Percentiles rank a stretch among this genome's conserved stretches.
Conservation (phyloP, 2,329 filamentous ascomycete genomes). For the Aureobasidium sp. region DNA sequence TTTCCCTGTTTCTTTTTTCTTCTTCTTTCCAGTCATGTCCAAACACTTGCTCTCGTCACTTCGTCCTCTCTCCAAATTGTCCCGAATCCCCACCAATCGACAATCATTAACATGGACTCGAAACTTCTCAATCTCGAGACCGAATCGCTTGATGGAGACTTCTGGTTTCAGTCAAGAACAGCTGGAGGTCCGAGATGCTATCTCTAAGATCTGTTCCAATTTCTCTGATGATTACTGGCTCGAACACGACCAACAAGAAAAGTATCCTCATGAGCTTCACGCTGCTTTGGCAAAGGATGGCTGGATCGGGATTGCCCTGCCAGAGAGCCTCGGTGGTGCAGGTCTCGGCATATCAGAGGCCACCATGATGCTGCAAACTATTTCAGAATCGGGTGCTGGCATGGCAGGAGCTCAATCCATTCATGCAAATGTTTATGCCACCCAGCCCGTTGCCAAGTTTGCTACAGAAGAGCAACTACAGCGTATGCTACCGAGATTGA, state of each 20-base stretch:
- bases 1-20: neutral
- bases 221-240: conserved; percentile 59
- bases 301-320: conserved; percentile 75
- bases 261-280: conserved; percentile 70
- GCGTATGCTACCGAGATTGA: conserved; percentile 61
- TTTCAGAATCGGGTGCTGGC: conserved; percentile 67
- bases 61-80: neutral
- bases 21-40: neutral
- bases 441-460: conserved; percentile 67
- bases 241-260: conserved; percentile 60
- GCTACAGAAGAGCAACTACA: conserved; percentile 58
- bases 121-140: conserved; percentile 24
- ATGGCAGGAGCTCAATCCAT: conserved; percentile 61
- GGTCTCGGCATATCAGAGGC: conserved; percentile 71
- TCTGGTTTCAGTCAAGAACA: conserved; percentile 37
- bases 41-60: neutral
- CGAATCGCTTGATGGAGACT: conserved; percentile 19
- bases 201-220: conserved; percentile 37
- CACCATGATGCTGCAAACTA: conserved; percentile 81
- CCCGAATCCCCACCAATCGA: too few species aligned
- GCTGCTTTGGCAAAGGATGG: conserved; percentile 66
- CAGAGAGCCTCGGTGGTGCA: conserved; percentile 65
- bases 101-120: neutral
- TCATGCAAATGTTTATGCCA: conserved; percentile 63
- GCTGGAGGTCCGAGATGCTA: conserved; percentile 37